Conservation (phyloP, 2,329 filamentous ascomycete species). For the Fusarium foetens region DNA sequence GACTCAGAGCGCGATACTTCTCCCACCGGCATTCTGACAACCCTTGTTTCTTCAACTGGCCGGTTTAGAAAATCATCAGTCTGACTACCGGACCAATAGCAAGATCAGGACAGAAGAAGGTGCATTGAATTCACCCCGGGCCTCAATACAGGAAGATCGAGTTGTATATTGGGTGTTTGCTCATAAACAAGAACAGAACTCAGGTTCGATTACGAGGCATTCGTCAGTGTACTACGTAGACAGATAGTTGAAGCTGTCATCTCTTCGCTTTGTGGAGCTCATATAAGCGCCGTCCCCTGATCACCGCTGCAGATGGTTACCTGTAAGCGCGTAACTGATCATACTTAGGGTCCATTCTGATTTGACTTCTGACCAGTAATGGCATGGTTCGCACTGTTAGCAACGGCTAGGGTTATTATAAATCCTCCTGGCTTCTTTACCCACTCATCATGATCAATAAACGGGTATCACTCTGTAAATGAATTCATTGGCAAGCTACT, state of each 20-base stretch:
- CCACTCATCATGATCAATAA: neutral
- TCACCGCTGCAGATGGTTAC: neutral
- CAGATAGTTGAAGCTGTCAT: neutral
- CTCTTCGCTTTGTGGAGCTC: neutral
- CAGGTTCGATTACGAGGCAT: neutral
- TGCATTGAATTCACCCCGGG: neutral
- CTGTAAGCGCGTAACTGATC: neutral
- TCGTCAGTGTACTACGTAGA: neutral
- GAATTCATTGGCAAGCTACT: neutral
- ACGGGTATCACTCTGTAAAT: neutral
- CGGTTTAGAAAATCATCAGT: neutral
- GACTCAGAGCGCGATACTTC: neutral
- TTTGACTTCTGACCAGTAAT: neutral
- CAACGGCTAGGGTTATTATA: neutral
- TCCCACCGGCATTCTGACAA: neutral
- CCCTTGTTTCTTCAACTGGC: neutral
- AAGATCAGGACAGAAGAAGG: neutral
- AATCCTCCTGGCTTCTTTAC: neutral
- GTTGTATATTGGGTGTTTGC: neutral
- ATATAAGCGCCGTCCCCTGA: neutral
- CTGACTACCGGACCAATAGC: neutral
- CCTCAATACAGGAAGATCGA: neutral
- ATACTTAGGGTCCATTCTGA: neutral
- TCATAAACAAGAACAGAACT: neutral
- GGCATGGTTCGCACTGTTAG: neutral